Percentiles rank a stretch among this genome's conserved stretches.
Conservation (phyloP, 441 rosid species). For the Cnidoscolus chayamansa region DNA sequence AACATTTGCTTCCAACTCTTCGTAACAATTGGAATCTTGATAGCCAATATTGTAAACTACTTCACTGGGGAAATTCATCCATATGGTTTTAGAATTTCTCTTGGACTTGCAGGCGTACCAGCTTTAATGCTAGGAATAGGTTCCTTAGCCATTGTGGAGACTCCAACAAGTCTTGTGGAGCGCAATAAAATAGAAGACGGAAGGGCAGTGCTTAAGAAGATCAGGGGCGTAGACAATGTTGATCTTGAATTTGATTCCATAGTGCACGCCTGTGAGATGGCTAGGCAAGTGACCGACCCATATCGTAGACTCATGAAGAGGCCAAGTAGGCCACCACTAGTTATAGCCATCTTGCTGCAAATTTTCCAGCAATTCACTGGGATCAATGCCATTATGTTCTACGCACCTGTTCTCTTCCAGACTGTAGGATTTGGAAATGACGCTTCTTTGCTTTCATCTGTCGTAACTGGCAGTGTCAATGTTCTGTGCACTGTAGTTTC, state of each 20-base stretch:
- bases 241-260: slow-evolving; percentile 22
- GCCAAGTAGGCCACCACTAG: slow-evolving; percentile 39
- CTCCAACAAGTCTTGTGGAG: slow-evolving; percentile 25
- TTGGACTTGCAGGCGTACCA: slow-evolving; percentile 24
- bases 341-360: slow-evolving; percentile 41
- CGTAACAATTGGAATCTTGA: slow-evolving; percentile 22
- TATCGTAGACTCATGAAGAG: slow-evolving; percentile 30
- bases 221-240: slow-evolving; percentile 21
- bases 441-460: slow-evolving; percentile 51
- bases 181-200: slow-evolving; percentile 12
- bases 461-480: slow-evolving; percentile 50
- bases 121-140: slow-evolving; percentile 19
- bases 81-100: slow-evolving; percentile 23
- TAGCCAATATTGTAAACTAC: slow-evolving; percentile 22
- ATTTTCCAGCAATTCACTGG: slow-evolving; percentile 61
- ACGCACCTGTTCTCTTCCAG: slow-evolving; percentile 64
- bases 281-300: slow-evolving; percentile 12
- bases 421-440: slow-evolving; percentile 56
- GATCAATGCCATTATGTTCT: slow-evolving; percentile 70
- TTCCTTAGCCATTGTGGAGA: slow-evolving; percentile 15
- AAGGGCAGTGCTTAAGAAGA: slow-evolving; percentile 12
- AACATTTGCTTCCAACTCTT: slow-evolving; percentile 21
- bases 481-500: slow-evolving; percentile 59
- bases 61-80: slow-evolving; percentile 2
- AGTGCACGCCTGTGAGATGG: slow-evolving; percentile 18